These are phyloP conservation scores for Begonia loranthoides DNA, from an alignment of 306 rosid genomes.

Conservation along the genomic window DNA sequence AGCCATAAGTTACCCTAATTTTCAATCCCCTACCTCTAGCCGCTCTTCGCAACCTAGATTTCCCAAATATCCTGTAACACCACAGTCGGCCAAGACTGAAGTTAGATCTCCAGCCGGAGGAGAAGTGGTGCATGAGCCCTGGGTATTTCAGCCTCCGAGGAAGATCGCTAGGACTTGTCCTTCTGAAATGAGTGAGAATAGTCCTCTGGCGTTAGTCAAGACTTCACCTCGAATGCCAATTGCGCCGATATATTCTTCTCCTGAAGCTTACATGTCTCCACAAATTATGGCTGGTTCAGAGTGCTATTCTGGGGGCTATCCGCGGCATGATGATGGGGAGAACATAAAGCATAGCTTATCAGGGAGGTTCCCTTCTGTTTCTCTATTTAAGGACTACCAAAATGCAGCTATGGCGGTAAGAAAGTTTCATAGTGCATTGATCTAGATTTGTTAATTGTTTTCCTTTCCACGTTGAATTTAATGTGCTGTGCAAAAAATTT, in stretches of 20 bases:
- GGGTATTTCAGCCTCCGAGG: slow-evolving; percentile 56
- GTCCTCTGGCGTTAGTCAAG: slow-evolving; percentile 46
- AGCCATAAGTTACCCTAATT: slow-evolving; percentile 23
- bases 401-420: slow-evolving; percentile 90
- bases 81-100: slow-evolving; percentile 7
- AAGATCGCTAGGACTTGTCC: slow-evolving; percentile 30
- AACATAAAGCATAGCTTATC: slow-evolving; percentile 37
- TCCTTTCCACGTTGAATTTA: not conserved
- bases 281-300: slow-evolving; percentile 32
- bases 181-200: slow-evolving; percentile 24
- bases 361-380: slow-evolving; percentile 74
- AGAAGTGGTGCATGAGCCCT: slow-evolving; percentile 57
- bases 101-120: slow-evolving; percentile 22
- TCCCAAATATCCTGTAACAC: slow-evolving; percentile 13
- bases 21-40: slow-evolving; percentile 24
- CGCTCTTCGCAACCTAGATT: slow-evolving; percentile 35
- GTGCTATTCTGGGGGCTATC: slow-evolving; percentile 22
- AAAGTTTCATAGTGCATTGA: not conserved
- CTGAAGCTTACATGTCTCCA: slow-evolving; percentile 44
- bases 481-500: no score
- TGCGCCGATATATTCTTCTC: slow-evolving; percentile 25
- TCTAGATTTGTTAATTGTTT: not conserved
- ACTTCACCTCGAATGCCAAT: slow-evolving; percentile 36
- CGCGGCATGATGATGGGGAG: slow-evolving; percentile 26
- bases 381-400: slow-evolving; percentile 83